phyloP scores from a whole-genome alignment of 768 basidiomycete genomes.

The Tricholoma saponaceum region DNA sequence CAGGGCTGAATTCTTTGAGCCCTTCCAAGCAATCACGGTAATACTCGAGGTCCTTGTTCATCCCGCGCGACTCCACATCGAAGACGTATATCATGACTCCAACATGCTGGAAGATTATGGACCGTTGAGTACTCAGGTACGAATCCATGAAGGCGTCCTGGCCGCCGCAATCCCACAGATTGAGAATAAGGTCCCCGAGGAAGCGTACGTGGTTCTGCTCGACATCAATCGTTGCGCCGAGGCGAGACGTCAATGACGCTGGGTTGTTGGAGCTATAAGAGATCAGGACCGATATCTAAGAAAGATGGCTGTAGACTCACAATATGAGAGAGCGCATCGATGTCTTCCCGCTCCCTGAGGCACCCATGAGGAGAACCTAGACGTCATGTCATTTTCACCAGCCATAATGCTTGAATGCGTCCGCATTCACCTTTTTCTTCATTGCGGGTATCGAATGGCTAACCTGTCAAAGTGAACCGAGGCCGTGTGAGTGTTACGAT shows the following conservation, averaged over 20 bases:
- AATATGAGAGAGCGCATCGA: constrained; percentile 99
- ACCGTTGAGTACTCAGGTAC: constrained; percentile 86
- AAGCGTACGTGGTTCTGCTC: constrained; percentile 98
- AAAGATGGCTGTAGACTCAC: constrained; percentile 44
- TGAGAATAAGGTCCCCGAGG: constrained; percentile 92
- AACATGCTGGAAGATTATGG: constrained; percentile 95
- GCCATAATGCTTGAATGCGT: constrained; percentile 7
- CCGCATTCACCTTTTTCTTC: constrained; percentile 57
- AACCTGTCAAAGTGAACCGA: constrained; percentile 2
- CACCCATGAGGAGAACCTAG: constrained; percentile 98
- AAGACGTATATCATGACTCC: constrained; percentile 99
- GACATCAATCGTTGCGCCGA: constrained; percentile 97
- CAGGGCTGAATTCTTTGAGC: constrained; percentile 70
- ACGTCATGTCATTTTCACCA: constrained; percentile 17
- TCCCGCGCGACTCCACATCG: constrained; percentile 86
- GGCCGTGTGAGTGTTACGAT: not conserved
- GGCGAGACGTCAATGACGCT: constrained; percentile 83
- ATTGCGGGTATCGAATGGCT: constrained; percentile 26
- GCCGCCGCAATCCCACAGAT: constrained; percentile 98
- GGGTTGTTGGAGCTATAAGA: constrained; percentile 82
- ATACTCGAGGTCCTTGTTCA: constrained; percentile 83
- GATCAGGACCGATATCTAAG: constrained; percentile 1
- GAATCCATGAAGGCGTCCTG: constrained; percentile 98
- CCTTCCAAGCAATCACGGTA: constrained; percentile 90
- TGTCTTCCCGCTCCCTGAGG: constrained; percentile 90